These are phyloP conservation scores for Chalara sp. DNA, from an alignment of 2,329 filamentous ascomycete species.

Conservation along the genomic window DNA sequence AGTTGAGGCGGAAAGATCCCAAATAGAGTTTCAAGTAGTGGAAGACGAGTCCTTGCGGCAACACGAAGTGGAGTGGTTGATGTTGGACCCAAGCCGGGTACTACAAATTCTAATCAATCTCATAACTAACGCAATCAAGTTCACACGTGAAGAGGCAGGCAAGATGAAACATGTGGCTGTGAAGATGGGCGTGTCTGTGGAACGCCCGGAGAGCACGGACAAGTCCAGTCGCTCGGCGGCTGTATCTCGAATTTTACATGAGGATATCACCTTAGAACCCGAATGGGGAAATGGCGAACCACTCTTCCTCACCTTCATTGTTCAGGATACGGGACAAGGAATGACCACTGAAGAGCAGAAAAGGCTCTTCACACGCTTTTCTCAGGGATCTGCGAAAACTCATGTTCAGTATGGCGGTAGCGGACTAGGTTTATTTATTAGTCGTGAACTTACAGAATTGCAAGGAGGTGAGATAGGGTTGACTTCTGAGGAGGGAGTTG, in stretches of 20 bases:
- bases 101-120: slow-evolving; percentile 78
- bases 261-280: slow-evolving; percentile 12
- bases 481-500: slow-evolving; percentile 56
- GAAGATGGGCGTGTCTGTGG: slow-evolving; percentile 10
- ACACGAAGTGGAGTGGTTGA: slow-evolving; percentile 56
- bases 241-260: slow-evolving; percentile 7
- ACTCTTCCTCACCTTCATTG: slow-evolving; percentile 65
- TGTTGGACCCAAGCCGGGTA: slow-evolving; percentile 66
- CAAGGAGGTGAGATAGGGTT: slow-evolving; percentile 72
- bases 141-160: slow-evolving; percentile 58
- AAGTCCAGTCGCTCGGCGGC: slow-evolving; percentile 3
- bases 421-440: slow-evolving; percentile 74
- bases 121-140: slow-evolving; percentile 77
- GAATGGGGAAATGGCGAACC: slow-evolving; percentile 35
- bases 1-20: slow-evolving; percentile 61
- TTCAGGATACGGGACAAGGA: slow-evolving; percentile 71
- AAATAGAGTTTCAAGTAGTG: slow-evolving; percentile 58
- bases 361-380: slow-evolving; percentile 72
- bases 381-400: slow-evolving; percentile 70
- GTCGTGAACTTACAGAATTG: slow-evolving; percentile 67
- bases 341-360: slow-evolving; percentile 64
- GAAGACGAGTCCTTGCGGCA: slow-evolving; percentile 56
- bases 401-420: slow-evolving; percentile 70
- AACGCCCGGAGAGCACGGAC: slow-evolving; percentile 8
- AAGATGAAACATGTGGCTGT: slow-evolving; percentile 45